Evolutionary conservation across 352 stramenopile species (phyloP), one percentile per base, ranked within the genome.

Genomic region (Pelagophyceae sp.): DNA sequence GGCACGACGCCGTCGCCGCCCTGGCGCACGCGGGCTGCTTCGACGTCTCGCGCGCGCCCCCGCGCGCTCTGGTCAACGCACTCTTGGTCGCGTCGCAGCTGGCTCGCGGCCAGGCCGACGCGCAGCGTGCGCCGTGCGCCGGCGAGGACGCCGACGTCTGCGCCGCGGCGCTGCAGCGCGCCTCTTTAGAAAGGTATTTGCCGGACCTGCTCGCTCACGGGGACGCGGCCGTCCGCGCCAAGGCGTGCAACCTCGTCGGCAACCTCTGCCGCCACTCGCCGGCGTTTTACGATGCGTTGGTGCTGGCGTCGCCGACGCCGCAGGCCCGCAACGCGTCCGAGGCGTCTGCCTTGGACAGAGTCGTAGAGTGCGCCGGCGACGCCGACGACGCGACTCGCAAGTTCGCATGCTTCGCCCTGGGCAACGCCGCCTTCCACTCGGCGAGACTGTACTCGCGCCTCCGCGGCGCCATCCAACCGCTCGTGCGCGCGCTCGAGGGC

Each of bases 331-430:
- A 19, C 64, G 50, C 33, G 64, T 58, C 75, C 64, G 75, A 77
- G 0, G 72, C 61, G 63, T 60, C 37, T 38, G 37, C 63, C 37
- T 40, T 1, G 19, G 6, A 5, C 27, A 29, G 63, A 63, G 31
- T 77, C 64, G 37, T 69, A 32, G 1, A 32, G 38, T 35, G 0
- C 54, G 31, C 37, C 5, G 38, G 25, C 0, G 90, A 95, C 67
- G 40, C 78, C 0, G 89, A 96, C 79, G 84, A 83, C n/a, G 90
- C 91, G 72, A 90, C 93, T 5, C 85, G 91, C 0, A 93, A 93
- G 29, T 96, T 96, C 63, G 92, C 93, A 1, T 95, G 90, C 84
- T 97, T 97, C 81, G 92, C 91, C n/a, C 87, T 97, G 40, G 93
- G 93, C 40, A 97, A 97, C 76, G 91, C 90, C 25, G 91, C 92